Conservation (phyloP, 1,139 yeast species). For the Taiozyma sp. region DNA sequence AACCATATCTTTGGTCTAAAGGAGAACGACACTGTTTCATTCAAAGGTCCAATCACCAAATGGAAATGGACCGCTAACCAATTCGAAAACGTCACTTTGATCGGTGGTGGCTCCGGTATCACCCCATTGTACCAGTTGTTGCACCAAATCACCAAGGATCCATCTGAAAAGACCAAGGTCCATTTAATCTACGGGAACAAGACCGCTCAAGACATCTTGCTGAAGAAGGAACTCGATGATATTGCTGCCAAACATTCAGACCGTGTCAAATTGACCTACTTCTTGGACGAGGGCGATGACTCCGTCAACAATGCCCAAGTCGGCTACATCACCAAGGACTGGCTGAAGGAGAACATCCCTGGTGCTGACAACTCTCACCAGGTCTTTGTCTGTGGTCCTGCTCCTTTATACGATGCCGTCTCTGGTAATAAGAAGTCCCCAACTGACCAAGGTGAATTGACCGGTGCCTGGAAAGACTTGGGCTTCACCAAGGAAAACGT, state of each 20-base stretch:
- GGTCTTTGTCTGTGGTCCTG: slow-evolving; percentile 90
- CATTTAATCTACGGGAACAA: slow-evolving; percentile 77
- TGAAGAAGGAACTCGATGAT: slow-evolving; percentile 70
- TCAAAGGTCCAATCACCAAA: slow-evolving; percentile 93
- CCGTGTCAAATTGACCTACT: slow-evolving; percentile 72
- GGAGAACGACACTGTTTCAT: slow-evolving; percentile 75
- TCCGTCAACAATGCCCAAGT: slow-evolving; percentile 50
- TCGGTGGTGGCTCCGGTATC: slow-evolving; percentile 97
- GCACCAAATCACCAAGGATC: slow-evolving; percentile 64
- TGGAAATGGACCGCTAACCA: slow-evolving; percentile 91
- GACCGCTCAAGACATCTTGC: slow-evolving; percentile 70
- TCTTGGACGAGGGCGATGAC: slow-evolving; percentile 59
- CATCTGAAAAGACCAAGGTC: slow-evolving; percentile 81
- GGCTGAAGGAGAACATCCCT: slow-evolving; percentile 52
- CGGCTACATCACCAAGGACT: slow-evolving; percentile 75
- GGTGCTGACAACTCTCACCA: slow-evolving; percentile 58
- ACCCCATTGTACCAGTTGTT: slow-evolving; percentile 90
- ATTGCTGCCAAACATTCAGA: slow-evolving; percentile 64
- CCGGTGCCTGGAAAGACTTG: slow-evolving; percentile 82
- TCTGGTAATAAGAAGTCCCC: slow-evolving; percentile 88
- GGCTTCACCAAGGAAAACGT: slow-evolving; percentile 88
- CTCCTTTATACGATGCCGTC: slow-evolving; percentile 75
- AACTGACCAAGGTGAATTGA: slow-evolving; percentile 89
- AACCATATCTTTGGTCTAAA: slow-evolving; percentile 68
- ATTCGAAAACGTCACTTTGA: slow-evolving; percentile 72